Evolutionary conservation across 495 filamentous ascomycete species (phyloP), one percentile per base, ranked within the genome.

Genomic region (Stereocaulon alpinum): DNA sequence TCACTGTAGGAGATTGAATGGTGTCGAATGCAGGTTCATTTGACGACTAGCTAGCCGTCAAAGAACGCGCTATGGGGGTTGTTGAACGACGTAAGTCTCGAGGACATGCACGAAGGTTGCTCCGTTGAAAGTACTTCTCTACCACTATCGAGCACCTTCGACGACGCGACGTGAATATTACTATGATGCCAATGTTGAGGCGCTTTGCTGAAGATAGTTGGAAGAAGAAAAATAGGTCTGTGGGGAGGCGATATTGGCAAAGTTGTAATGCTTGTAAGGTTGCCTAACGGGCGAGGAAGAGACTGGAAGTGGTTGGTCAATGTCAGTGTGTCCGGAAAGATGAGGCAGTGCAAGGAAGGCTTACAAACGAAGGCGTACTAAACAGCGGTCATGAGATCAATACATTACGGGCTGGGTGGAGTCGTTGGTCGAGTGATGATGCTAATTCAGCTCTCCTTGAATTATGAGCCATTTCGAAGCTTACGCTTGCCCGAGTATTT

Each of bases 31-130:
- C 80, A 85, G 81, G 80, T 84, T 85, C 82, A 83, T 83, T 52
- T 82, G 80, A 82, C 79, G 80, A 79, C 80, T 69, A 57, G 59
- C 40, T 65, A 77, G 80, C 76, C 79, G 80, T 75, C 80, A 83
- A 82, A 71, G 76, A 84, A 85, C 80, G 61, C 64, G 58, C 64
- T 43, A 14, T 37, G 18, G 7, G 41, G 41, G 14, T 14, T 37
- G 17, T 22, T 40, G 32, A 7, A 50, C 6, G 29, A 27, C 7
- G 0, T 29, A 3, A 45, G 49, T 44, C n/a, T 60, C 50, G 11
- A 59, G 45, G 57, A 44, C 37, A 52, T 59, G 48, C 47, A 53
- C 20, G 34, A 10, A 59, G 40, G 11, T 34, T 45, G 55, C 40
- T 47, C 14, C 45, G 12, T 47, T 20, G 10, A 29, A 2, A 40